Percentiles rank a stretch among this genome's conserved stretches.
Conservation (phyloP, 768 basidiomycete genomes). For the Kwoniella newhampshirensis region DNA sequence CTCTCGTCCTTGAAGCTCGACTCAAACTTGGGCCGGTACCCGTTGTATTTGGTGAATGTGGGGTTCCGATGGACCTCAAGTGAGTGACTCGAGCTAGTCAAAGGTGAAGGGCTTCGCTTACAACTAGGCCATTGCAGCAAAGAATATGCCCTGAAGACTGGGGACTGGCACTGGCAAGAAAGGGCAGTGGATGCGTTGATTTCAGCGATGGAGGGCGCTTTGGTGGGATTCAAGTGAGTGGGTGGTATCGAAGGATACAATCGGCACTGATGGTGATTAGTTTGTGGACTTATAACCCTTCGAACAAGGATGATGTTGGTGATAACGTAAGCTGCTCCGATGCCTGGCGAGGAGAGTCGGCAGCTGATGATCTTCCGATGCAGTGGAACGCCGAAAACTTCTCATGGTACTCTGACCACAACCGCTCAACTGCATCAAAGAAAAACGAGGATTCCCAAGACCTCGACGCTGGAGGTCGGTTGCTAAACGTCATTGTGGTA, state of each 20-base stretch:
- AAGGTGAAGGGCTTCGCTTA: slow-evolving; percentile 3
- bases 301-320: slow-evolving; percentile 72
- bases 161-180: slow-evolving; percentile 76
- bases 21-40: slow-evolving; percentile 74
- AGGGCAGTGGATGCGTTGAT: slow-evolving; percentile 95
- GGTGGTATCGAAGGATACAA: background rate
- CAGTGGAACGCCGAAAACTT: slow-evolving; percentile 97
- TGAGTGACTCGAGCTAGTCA: slow-evolving; percentile 54
- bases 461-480: slow-evolving; percentile 77
- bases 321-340: slow-evolving; percentile 57
- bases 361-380: background rate
- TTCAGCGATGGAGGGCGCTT: slow-evolving; percentile 70
- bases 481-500: slow-evolving; percentile 70
- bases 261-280: slow-evolving; percentile 56
- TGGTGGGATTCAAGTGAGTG: slow-evolving; percentile 82
- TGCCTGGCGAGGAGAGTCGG: background rate
- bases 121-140: slow-evolving; percentile 56
- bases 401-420: slow-evolving; percentile 73
- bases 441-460: slow-evolving; percentile 49
- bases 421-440: slow-evolving; percentile 23
- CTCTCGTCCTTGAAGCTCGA: slow-evolving; percentile 70
- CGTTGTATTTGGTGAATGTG: slow-evolving; percentile 86
- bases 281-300: slow-evolving; percentile 92
- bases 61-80: slow-evolving; percentile 98
- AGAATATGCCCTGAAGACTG: slow-evolving; percentile 68